phyloP scores from a whole-genome alignment of 2,329 filamentous ascomycete species.

The Knoxdaviesia proteae region DNA sequence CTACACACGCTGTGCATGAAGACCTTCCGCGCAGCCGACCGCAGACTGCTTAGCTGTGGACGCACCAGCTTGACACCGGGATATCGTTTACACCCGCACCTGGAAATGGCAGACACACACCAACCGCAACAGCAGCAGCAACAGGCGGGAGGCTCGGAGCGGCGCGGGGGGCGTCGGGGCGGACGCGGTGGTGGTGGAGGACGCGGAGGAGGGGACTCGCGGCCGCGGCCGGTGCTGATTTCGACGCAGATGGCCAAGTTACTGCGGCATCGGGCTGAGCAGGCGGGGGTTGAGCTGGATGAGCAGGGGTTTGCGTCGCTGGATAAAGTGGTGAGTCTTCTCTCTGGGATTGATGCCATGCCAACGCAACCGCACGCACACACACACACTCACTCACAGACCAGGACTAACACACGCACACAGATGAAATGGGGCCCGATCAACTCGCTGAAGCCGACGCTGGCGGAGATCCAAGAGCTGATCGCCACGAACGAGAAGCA shows the following conservation, averaged over 20 bases:
- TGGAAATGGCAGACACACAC: no score
- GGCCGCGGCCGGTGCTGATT: constrained; percentile 19
- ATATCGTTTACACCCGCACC: no score
- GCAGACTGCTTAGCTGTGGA: no score
- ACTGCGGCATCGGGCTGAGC: constrained; percentile 33
- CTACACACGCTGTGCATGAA: no score
- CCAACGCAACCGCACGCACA: no score
- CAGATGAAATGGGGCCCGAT: constrained; percentile 37
- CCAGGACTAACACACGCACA: no score
- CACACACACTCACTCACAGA: no score
- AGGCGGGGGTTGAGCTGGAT: constrained; percentile 35
- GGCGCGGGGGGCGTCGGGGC: constrained; percentile 1
- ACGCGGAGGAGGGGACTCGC: constrained; percentile 12
- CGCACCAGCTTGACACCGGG: no score
- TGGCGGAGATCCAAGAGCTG: constrained; percentile 48
- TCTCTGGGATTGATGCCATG: not conserved
- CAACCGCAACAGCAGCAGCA: no score
- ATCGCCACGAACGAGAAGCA: constrained; percentile 73
- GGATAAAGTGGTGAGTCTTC: constrained; percentile 32
- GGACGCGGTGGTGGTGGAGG: constrained; percentile 11
- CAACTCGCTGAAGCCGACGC: constrained; percentile 48
- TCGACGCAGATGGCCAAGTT: constrained; percentile 33
- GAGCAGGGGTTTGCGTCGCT: constrained; percentile 36
- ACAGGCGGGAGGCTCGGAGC: no score
- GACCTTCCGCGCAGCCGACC: no score